These are phyloP conservation scores for Diaporthe sp. DNA, from an alignment of 2,329 filamentous ascomycete genomes.

Conservation along the genomic window DNA sequence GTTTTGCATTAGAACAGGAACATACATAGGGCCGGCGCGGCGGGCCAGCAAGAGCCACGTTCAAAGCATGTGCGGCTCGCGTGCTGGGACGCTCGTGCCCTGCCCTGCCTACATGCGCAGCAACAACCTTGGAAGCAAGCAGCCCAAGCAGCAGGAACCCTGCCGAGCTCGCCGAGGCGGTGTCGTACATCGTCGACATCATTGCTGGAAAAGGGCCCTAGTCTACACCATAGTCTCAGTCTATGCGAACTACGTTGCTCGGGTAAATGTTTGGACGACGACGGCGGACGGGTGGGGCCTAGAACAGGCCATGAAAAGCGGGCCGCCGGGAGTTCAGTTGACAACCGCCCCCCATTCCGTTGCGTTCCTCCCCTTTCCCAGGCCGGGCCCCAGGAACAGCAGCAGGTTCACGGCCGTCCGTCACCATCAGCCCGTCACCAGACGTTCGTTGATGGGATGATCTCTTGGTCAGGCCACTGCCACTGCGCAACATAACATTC, in stretches of 20 bases:
- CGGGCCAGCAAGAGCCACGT: background rate
- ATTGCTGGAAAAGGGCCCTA: background rate
- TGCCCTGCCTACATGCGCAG: background rate
- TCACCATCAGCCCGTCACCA: constrained; percentile 13
- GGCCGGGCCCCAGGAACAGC: too few species aligned
- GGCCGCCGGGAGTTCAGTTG: constrained; percentile 30
- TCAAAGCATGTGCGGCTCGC: constrained; percentile 3
- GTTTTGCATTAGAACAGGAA: constrained; percentile 10
- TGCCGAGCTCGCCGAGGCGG: constrained; percentile 15
- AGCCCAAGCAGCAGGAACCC: background rate
- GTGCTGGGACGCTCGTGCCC: background rate
- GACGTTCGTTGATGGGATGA: constrained; percentile 4
- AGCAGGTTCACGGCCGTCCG: background rate
- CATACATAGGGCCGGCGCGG: background rate
- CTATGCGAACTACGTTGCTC: background rate
- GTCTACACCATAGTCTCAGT: background rate
- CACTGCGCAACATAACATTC: background rate
- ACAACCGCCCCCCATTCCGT: background rate
- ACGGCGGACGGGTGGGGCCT: constrained; percentile 2
- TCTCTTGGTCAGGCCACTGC: constrained; percentile 8
- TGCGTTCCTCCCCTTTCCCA: background rate
- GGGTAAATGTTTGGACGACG: constrained; percentile 25
- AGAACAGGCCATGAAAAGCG: constrained; percentile 28
- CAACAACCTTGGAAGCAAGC: background rate
- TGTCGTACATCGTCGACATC: background rate